Conservation (phyloP, 352 stramenopile species). For the Phytopythium delawarense region DNA sequence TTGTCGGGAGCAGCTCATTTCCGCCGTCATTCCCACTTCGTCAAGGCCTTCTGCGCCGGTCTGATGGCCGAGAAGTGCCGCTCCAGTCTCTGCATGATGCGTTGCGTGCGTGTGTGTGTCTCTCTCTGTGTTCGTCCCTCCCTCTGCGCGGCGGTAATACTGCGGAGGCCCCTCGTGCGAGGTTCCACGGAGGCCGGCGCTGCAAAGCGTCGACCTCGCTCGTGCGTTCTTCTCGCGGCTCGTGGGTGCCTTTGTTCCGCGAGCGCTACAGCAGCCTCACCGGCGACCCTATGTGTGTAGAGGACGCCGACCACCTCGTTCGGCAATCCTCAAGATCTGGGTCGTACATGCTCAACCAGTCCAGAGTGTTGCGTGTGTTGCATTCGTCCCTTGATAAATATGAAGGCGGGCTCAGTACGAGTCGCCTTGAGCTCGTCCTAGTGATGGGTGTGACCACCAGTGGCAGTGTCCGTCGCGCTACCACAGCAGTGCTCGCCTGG, state of each 20-base stretch:
- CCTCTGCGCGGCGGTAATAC: constrained; percentile 8
- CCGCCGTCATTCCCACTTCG: too few relatives aligned
- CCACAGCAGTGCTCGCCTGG: constrained; percentile 21
- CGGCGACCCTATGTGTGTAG: constrained; percentile 78
- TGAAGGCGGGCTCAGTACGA: neutral
- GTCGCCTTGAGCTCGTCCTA: neutral
- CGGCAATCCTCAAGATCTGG: constrained; percentile 79
- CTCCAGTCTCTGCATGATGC: neutral
- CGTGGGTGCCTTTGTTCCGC: constrained; percentile 27
- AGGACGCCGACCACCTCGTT: constrained; percentile 55
- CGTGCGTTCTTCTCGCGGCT: constrained; percentile 14
- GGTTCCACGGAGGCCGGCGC: constrained; percentile 9
- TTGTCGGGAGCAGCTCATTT: neutral
- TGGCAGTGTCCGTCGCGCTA: neutral
- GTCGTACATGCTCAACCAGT: constrained; percentile 37
- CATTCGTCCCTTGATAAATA: neutral
- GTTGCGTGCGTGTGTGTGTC: constrained; percentile 1
- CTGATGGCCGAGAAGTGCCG: too few relatives aligned
- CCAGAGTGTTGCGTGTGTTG: neutral
- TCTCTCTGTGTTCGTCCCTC: constrained; percentile 10
- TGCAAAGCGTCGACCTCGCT: constrained; percentile 24
- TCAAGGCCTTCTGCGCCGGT: too few relatives aligned
- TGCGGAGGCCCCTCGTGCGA: constrained; percentile 9
- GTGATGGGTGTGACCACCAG: neutral
- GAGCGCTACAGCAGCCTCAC: constrained; percentile 42